A percentile compares a stretch with the other conserved stretches of the same genome.
These are phyloP conservation scores for Leishmania braziliensis DNA, from an alignment of 208 protist species.

Conservation along the genomic window DNA sequence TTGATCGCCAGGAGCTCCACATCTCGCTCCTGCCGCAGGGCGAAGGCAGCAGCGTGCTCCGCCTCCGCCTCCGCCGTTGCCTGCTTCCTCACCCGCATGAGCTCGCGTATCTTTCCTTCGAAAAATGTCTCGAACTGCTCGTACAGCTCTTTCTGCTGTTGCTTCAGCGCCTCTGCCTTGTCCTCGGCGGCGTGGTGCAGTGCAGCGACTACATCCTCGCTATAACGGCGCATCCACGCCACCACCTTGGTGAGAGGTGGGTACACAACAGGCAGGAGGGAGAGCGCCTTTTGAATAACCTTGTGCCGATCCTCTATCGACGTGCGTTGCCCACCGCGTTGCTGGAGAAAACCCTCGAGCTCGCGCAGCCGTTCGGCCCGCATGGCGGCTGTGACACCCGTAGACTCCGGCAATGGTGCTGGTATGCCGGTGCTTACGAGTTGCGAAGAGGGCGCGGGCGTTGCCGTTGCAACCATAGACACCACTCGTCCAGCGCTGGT, in stretches of 20 bases:
- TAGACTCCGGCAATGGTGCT: not conserved
- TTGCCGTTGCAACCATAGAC: not conserved
- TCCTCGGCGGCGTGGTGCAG: slow-evolving; percentile 12
- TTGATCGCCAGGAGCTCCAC: slow-evolving; percentile 59
- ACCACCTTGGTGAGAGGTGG: slow-evolving; percentile 39
- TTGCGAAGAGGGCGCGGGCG: not conserved
- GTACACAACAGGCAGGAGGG: slow-evolving; percentile 42
- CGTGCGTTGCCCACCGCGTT: slow-evolving; percentile 36
- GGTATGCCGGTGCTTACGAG: not conserved
- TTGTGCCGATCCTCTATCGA: slow-evolving; percentile 38
- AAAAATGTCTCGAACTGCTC: slow-evolving; percentile 67
- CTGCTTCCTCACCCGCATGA: slow-evolving; percentile 55
- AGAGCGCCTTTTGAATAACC: slow-evolving; percentile 36
- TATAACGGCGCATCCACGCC: slow-evolving; percentile 36
- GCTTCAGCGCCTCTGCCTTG: slow-evolving; percentile 37
- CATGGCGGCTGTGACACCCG: not conserved
- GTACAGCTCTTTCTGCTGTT: slow-evolving; percentile 45
- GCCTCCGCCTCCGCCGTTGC: slow-evolving; percentile 30
- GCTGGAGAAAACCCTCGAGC: slow-evolving; percentile 39
- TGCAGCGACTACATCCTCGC: slow-evolving; percentile 31
- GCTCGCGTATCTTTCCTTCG: slow-evolving; percentile 56
- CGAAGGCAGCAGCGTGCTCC: slow-evolving; percentile 46
- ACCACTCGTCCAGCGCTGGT: not conserved
- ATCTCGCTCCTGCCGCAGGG: slow-evolving; percentile 64
- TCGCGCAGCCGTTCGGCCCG: slow-evolving; percentile 29